These are phyloP conservation scores for Populus hybrid DNA, from an alignment of 441 rosid species.

Conservation along the genomic window DNA sequence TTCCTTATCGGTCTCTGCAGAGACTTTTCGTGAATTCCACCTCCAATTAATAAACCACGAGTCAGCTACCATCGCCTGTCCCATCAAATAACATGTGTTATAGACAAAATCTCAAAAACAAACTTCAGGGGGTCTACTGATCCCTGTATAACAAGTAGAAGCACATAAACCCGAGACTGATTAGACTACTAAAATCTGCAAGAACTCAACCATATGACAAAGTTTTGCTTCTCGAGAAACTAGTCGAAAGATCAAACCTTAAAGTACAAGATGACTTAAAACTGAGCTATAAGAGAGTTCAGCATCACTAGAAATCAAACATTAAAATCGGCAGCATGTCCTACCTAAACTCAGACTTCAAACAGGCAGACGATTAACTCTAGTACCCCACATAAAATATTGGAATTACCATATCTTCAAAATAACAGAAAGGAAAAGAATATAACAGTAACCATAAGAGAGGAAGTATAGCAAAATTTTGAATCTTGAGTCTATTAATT, in stretches of 20 bases:
- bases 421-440: background rate
- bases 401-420: background rate
- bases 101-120: background rate
- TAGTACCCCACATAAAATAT: background rate
- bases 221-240: background rate
- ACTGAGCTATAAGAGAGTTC: too few species aligned
- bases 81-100: constrained; percentile 23
- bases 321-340: background rate
- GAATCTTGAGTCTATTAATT: background rate
- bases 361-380: background rate
- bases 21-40: constrained; percentile 38
- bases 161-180: background rate
- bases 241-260: background rate
- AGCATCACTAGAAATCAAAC: background rate
- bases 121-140: background rate
- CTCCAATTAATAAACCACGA: constrained; percentile 51
- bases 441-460: background rate
- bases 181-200: background rate
- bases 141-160: background rate
- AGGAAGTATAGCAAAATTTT: background rate
- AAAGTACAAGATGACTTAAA: too few species aligned
- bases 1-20: constrained; percentile 35
- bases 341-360: background rate
- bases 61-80: constrained; percentile 40
- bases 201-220: background rate